Evolutionary conservation across 495 filamentous ascomycete species (phyloP), one percentile per base, ranked within the genome.

Genomic region (Talaromyces stipitatus): DNA sequence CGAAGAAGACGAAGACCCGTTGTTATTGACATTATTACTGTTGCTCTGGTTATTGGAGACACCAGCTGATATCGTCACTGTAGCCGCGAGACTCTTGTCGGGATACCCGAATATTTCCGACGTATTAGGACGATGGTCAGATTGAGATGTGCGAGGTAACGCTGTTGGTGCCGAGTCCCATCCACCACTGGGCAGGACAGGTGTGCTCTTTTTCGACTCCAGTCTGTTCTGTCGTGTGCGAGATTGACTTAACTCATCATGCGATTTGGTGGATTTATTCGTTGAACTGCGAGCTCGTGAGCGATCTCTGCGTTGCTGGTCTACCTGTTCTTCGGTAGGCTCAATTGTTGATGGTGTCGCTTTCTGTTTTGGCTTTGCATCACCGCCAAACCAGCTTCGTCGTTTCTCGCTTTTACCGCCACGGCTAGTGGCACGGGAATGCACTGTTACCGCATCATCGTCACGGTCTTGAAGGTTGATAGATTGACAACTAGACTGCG

Each of bases 401-500:
- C 75, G 72, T 53, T 72, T 75, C 2, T 72, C 73, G 3, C 56
- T 58, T 23, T 66, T 57, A 14, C 26, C 50, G 24, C 58, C 58
- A 18, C 48, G 69, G 51, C 60, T 71, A 20, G 73, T 76, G 11
- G 71, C 69, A 23, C 68, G 75, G 45, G 73, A 76, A 60, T 76
- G 69, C 53, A 78, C 67, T 7, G 75, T 78, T 47, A 68, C 72
- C 16, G 72, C 65, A 55, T 76, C 73, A 38, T 75, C 73, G 33
- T 72, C 72, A 26, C 51, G 51, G 26, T 71, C 69, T 16, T 33
- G 38, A 16, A 54, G 16, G 14, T 71, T 62, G 26, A 32, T 46
- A 4, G 50, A 33, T 22, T 36, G 47, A 10, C 63, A 65, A 50
- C 68, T 66, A 32, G 53, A 60, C 54, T 69, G 70, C 53, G 54